phyloP scores from a whole-genome alignment of 805 yeast species.

The Candida nonsorbophila region DNA sequence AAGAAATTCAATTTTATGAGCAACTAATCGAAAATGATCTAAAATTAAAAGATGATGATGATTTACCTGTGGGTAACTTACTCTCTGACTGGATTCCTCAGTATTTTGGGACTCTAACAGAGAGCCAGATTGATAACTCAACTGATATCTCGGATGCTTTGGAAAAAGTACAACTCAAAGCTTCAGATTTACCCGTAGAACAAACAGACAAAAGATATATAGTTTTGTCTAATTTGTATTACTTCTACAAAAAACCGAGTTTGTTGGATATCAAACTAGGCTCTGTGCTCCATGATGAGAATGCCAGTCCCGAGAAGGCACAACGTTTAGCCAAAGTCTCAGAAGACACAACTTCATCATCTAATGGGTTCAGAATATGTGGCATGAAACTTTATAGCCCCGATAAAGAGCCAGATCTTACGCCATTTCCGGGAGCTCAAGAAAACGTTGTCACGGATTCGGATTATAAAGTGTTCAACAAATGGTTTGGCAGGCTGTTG shows the following conservation, averaged over 20 bases:
- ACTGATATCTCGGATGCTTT: neutral
- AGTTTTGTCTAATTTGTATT: conserved; percentile 66
- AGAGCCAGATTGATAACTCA: conserved; percentile 14
- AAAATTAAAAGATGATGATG: conserved; percentile 11
- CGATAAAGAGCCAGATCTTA: conserved; percentile 4
- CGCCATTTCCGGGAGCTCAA: conserved; percentile 1
- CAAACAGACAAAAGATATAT: conserved; percentile 32
- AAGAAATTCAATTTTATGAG: conserved; percentile 76
- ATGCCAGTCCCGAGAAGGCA: conserved; percentile 52
- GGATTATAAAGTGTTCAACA: conserved; percentile 49
- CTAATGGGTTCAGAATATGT: conserved; percentile 71
- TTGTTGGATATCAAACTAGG: conserved; percentile 86
- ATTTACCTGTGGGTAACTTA: conserved; percentile 16
- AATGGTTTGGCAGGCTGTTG: conserved; percentile 65
- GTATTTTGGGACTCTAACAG: conserved; percentile 54
- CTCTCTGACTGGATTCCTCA: conserved; percentile 57
- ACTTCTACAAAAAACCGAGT: conserved; percentile 61
- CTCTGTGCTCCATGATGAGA: conserved; percentile 57
- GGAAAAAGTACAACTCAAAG: conserved; percentile 1
- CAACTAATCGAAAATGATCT: conserved; percentile 13
- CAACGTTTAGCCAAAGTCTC: conserved; percentile 61
- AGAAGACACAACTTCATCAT: conserved; percentile 71
- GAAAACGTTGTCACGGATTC: conserved; percentile 5
- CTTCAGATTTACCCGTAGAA: conserved; percentile 1
- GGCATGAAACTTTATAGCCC: conserved; percentile 64